phyloP scores from a whole-genome alignment of 768 basidiomycete genomes.

The Lentinus brumalis region DNA sequence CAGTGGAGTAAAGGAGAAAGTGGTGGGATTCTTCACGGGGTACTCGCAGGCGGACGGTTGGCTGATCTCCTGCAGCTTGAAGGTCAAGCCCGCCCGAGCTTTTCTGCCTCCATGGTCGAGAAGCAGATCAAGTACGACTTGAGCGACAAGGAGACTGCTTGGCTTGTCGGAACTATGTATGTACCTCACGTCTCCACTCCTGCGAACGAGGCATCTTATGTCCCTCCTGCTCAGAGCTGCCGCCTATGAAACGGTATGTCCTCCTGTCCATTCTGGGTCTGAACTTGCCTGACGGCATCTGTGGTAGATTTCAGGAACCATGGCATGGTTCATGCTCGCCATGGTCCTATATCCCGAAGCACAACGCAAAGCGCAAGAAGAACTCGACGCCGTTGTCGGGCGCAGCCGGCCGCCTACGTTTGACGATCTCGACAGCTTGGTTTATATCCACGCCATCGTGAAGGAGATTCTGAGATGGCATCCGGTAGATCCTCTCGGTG shows the following conservation, averaged over 20 bases:
- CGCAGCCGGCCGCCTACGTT: slow-evolving; percentile 1
- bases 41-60: no score
- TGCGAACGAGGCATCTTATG: background rate
- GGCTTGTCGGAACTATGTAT: slow-evolving; percentile 26
- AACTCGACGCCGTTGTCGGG: slow-evolving; percentile 6
- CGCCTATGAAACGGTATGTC: background rate
- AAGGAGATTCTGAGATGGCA: slow-evolving; percentile 13
- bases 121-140: slow-evolving; percentile 11
- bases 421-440: slow-evolving; percentile 5
- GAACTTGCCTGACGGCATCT: no score
- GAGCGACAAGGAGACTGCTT: slow-evolving; percentile 18
- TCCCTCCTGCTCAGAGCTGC: background rate
- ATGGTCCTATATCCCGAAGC: slow-evolving; percentile 9
- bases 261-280: background rate
- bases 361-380: slow-evolving; percentile 7
- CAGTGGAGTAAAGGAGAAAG: slow-evolving; percentile 7
- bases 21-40: background rate
- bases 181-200: background rate
- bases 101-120: slow-evolving; percentile 15
- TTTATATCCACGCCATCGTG: slow-evolving; percentile 8
- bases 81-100: slow-evolving; percentile 4
- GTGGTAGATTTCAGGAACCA: background rate
- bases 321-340: slow-evolving; percentile 5
- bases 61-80: background rate
- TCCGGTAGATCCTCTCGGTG: slow-evolving; percentile 8